Percentiles rank a stretch among this genome's conserved stretches.
Conservation (phyloP, 2,329 filamentous ascomycete genomes). For the Neopestalotiopsis sp. region DNA sequence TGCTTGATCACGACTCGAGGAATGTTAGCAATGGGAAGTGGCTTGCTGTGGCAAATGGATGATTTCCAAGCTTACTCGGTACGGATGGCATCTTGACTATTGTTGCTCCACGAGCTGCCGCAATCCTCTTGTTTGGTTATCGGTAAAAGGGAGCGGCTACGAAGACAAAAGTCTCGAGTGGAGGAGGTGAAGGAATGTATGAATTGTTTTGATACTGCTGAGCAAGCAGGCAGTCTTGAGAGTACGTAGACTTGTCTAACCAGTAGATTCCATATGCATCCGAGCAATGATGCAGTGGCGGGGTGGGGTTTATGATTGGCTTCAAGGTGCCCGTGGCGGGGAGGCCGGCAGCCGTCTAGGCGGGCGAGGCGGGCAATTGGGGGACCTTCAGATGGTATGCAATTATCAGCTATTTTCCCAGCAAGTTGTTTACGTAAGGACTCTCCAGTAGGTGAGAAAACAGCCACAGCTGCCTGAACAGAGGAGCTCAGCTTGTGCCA, state of each 20-base stretch:
- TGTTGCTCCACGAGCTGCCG: background rate
- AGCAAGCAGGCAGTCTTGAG: slow-evolving; percentile 15
- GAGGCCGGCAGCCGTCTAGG: background rate
- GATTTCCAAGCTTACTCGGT: slow-evolving; percentile 31
- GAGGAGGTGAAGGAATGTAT: background rate
- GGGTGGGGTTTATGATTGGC: slow-evolving; percentile 13
- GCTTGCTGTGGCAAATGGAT: background rate
- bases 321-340: slow-evolving; percentile 2
- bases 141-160: background rate
- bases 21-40: slow-evolving; percentile 15
- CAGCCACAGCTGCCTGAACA: background rate
- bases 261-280: slow-evolving; percentile 14
- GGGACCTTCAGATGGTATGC: background rate
- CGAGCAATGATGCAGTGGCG: slow-evolving; percentile 16
- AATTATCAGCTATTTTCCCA: no score
- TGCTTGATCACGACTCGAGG: slow-evolving; percentile 86
- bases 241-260: slow-evolving; percentile 9
- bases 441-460: no score
- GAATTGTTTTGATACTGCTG: background rate
- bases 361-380: background rate
- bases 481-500: background rate
- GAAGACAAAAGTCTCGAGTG: background rate
- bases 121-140: background rate
- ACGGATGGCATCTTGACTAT: slow-evolving; percentile 34
- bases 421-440: background rate